Percentiles rank a stretch among this genome's conserved stretches.
These are phyloP conservation scores for Rhodotorula glutinis DNA, from an alignment of 1,284 basidiomycete species.

Conservation along the genomic window DNA sequence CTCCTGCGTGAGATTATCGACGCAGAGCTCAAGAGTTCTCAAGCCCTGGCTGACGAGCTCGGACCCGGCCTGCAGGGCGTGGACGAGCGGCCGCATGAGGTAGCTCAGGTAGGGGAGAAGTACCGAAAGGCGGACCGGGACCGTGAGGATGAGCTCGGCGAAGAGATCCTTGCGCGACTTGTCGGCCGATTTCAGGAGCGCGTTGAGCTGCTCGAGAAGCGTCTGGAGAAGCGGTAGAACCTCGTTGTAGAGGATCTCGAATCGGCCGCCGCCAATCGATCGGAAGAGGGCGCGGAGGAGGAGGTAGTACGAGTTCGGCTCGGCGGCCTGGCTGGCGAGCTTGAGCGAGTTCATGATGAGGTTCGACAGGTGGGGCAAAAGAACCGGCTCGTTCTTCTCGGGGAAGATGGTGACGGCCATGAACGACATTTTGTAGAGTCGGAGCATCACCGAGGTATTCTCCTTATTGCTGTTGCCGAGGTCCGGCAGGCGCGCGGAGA, in stretches of 20 bases:
- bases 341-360: slow-evolving; percentile 97
- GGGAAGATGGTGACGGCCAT: slow-evolving; percentile 75
- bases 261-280: slow-evolving; percentile 94
- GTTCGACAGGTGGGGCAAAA: slow-evolving; percentile 88
- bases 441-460: slow-evolving; percentile 74
- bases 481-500: slow-evolving; percentile 75
- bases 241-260: slow-evolving; percentile 94
- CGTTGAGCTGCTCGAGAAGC: slow-evolving; percentile 92
- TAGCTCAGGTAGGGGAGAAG: slow-evolving; percentile 92
- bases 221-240: slow-evolving; percentile 93
- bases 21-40: slow-evolving; percentile 96
- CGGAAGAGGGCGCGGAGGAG: slow-evolving; percentile 93
- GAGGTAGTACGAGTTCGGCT: slow-evolving; percentile 90
- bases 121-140: slow-evolving; percentile 92
- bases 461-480: slow-evolving; percentile 67
- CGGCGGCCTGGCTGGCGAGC: slow-evolving; percentile 83
- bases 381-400: slow-evolving; percentile 77
- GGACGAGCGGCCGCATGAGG: slow-evolving; percentile 92
- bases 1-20: slow-evolving; percentile 97
- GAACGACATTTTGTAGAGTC: slow-evolving; percentile 96
- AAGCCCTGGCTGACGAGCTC: slow-evolving; percentile 95
- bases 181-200: slow-evolving; percentile 74
- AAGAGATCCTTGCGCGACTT: slow-evolving; percentile 71
- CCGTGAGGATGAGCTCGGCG: slow-evolving; percentile 95
- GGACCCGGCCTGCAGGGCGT: slow-evolving; percentile 80